phyloP scores from a whole-genome alignment of 1,284 basidiomycete genomes.

The Ceratobasidium sp. region DNA sequence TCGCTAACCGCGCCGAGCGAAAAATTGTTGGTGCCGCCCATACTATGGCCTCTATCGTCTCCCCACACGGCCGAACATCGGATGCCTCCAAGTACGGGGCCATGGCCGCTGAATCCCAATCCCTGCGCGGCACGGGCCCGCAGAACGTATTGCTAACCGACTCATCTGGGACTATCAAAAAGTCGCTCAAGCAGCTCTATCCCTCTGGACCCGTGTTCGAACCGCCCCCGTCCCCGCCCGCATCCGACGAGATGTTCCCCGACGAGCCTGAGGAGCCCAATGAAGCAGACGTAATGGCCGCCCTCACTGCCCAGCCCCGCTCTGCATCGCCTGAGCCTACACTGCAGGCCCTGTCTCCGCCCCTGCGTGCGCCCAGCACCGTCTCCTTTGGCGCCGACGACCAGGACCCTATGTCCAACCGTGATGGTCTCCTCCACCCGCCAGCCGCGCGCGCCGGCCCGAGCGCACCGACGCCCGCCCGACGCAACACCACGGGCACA shows the following conservation, averaged over 20 bases:
- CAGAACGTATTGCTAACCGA: constrained; percentile 23
- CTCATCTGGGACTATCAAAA: constrained; percentile 29
- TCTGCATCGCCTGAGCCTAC: constrained; percentile 19
- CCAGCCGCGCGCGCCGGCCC: constrained; percentile 8
- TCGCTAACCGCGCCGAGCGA: constrained; percentile 26
- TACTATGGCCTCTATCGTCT: constrained; percentile 4
- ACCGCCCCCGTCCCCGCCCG: constrained; percentile 33
- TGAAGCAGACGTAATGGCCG: constrained; percentile 24
- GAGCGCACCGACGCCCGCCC: constrained; percentile 4
- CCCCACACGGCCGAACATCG: constrained; percentile 16
- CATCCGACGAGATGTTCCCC: constrained; percentile 31
- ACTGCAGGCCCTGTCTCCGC: neutral
- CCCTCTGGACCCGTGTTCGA: constrained; percentile 28
- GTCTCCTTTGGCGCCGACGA: constrained; percentile 34
- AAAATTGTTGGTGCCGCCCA: constrained; percentile 10
- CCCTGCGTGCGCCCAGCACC: neutral
- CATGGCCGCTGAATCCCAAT: constrained; percentile 2
- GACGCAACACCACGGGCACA: constrained; percentile 34
- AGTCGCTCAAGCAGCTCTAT: constrained; percentile 35
- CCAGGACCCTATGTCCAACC: neutral
- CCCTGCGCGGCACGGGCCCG: constrained; percentile 23
- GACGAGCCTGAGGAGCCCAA: constrained; percentile 7
- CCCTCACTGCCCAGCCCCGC: constrained; percentile 11
- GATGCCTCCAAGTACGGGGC: constrained; percentile 42
- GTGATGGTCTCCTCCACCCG: constrained; percentile 25